Conservation (phyloP, 2,329 filamentous ascomycete species). For the Zymoseptoria tritici region DNA sequence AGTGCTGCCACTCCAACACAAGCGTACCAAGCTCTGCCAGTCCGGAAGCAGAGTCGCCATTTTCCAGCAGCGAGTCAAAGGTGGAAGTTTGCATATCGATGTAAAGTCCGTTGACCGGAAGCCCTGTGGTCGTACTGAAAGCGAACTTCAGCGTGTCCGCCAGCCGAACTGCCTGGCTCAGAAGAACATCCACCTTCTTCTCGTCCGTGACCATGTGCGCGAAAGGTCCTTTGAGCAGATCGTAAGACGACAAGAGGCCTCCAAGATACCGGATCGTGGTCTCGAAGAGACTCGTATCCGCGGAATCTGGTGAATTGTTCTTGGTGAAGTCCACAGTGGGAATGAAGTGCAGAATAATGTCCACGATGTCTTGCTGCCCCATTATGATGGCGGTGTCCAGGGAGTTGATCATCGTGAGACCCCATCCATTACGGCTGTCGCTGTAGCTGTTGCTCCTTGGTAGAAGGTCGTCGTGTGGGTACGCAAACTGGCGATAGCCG, state of each 20-base stretch:
- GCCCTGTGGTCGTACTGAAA: slow-evolving; percentile 16
- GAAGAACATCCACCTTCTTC: slow-evolving; percentile 12
- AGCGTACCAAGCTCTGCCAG: slow-evolving; percentile 16
- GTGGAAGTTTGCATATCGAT: slow-evolving; percentile 15
- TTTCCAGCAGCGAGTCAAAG: slow-evolving; percentile 4
- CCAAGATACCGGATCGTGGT: slow-evolving; percentile 20
- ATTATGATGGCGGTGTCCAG: slow-evolving; percentile 23
- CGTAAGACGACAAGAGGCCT: slow-evolving; percentile 19
- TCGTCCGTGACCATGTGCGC: slow-evolving; percentile 6
- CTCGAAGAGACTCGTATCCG: slow-evolving; percentile 8
- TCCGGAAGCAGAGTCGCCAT: slow-evolving; percentile 17
- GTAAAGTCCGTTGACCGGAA: slow-evolving; percentile 13
- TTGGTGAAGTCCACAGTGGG: slow-evolving; percentile 22
- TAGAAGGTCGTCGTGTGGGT: slow-evolving; percentile 29
- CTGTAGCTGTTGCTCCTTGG: slow-evolving; percentile 10
- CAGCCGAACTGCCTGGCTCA: slow-evolving; percentile 13
- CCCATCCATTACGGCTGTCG: slow-evolving; percentile 20
- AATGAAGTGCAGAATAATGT: slow-evolving; percentile 17
- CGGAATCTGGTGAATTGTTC: slow-evolving; percentile 28
- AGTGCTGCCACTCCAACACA: slow-evolving; percentile 19
- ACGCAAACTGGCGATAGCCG: slow-evolving; percentile 14
- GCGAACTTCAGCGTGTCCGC: slow-evolving; percentile 18
- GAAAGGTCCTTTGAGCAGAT: slow-evolving; percentile 20
- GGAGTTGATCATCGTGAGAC: slow-evolving; percentile 20
- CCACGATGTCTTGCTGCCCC: slow-evolving; percentile 16